phyloP scores from a whole-genome alignment of 441 rosid species.

The Gossypium trilobum region DNA sequence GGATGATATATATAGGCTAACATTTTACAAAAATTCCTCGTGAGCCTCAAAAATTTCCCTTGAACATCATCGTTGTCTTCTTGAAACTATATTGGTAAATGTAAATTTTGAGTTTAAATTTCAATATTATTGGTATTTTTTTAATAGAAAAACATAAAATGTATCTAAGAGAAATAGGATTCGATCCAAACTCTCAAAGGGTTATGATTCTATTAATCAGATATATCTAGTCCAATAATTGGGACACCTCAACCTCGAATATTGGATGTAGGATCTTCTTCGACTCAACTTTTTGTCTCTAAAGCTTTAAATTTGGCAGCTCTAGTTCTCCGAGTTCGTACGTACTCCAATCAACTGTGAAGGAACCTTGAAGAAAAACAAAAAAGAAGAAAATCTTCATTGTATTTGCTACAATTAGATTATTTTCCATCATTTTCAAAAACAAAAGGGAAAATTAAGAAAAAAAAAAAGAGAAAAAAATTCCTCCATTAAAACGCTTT shows the following conservation, averaged over 20 bases:
- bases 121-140: no score
- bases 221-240: background rate
- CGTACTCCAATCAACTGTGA: conserved; percentile 4
- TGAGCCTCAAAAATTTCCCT: no score
- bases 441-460: background rate
- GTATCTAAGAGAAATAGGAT: background rate
- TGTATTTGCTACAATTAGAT: background rate
- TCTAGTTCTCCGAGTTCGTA: background rate
- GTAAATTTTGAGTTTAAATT: no score
- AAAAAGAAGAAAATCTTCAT: background rate
- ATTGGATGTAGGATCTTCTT: background rate
- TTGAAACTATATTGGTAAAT: no score
- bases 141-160: background rate
- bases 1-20: no score
- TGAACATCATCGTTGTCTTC: no score
- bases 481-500: background rate
- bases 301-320: background rate
- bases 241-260: background rate
- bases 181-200: background rate
- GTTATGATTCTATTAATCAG: conserved; percentile 1
- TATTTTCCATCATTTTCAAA: background rate
- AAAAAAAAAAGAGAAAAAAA: no score
- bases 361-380: background rate
- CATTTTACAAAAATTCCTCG: no score
- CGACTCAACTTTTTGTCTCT: background rate